Conservation (phyloP, 768 basidiomycete species). For the Candolleomyces aberdarensis region DNA sequence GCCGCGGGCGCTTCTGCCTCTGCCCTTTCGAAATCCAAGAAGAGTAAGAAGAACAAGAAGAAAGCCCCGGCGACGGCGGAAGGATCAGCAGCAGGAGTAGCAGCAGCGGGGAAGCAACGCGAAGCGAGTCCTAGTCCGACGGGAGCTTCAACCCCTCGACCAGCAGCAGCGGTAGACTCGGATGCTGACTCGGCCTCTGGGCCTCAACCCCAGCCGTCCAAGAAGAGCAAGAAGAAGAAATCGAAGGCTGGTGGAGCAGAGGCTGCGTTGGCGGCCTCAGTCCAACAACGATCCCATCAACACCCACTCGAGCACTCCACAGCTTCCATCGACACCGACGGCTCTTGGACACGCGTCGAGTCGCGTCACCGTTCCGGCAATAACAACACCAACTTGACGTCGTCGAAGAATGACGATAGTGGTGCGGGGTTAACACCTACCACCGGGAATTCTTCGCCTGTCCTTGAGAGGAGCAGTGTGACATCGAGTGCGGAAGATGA, state of each 20-base stretch:
- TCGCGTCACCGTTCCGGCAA: conserved; percentile 27
- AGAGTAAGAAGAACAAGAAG: conserved; percentile 43
- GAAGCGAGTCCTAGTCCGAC: neutral
- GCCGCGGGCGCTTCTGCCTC: conserved; percentile 26
- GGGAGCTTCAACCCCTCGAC: no score
- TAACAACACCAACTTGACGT: neutral
- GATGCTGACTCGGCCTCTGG: neutral
- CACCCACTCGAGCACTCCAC: conserved; percentile 28
- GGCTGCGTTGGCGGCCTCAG: neutral
- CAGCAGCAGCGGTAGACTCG: neutral
- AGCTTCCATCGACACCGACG: conserved; percentile 47
- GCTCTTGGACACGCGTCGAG: conserved; percentile 73
- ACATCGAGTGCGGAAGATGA: neutral
- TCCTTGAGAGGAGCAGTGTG: conserved; percentile 24
- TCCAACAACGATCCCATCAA: conserved; percentile 15
- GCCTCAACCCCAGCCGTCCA: conserved; percentile 4
- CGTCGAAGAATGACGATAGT: conserved; percentile 27
- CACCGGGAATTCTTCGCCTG: conserved; percentile 34
- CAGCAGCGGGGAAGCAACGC: conserved; percentile 8
- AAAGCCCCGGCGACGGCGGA: conserved; percentile 1
- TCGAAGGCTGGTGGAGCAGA: neutral
- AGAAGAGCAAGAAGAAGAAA: conserved; percentile 11
- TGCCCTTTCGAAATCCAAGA: conserved; percentile 27
- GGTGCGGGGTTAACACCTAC: conserved; percentile 52
- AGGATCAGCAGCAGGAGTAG: conserved; percentile 3